Evolutionary conservation across 495 filamentous ascomycete genomes (phyloP), one percentile per base, ranked within the genome.

Genomic region (Bathelium albidoporum): DNA sequence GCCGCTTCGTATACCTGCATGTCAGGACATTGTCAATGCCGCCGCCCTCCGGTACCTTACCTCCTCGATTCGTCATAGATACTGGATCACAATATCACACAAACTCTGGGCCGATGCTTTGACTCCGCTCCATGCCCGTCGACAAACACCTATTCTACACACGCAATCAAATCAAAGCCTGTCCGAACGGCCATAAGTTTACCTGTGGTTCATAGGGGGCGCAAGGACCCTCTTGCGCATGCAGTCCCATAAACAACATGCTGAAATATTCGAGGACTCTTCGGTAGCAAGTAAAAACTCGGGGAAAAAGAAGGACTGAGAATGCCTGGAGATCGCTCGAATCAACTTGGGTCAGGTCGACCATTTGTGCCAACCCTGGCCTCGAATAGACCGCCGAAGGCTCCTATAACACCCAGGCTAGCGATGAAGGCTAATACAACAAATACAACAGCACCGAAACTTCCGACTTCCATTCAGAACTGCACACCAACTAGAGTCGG

Each of bases 331-430:
- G 49, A 55, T 29, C 49, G 49, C 2, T 29, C 49, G 2, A 3
- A 55, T 55, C 49, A 62, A 62, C 14, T 18, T 14, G 39, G 43
- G 16, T 12, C 14, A 36, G 62, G 60, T 44, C 69, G 73, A 52
- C 72, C 71, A 3, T 60, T 75, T 36, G 71, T 70, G 68, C 74
- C 74, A 32, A 68, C 73, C 1, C 67, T 75, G 31, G 73, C 74
- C 32, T 65, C 71, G 32, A 74, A 62, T 60, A 68, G 73, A 26
- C 69, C 65, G 32, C 67, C 69, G 16, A 71, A 72, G 44, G 61
- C 70, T 2, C 73, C 74, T 34, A 58, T 74, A n/a, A 71, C 74
- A 26, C 75, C 74, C 2, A 68, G 72, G 55, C 66, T 76, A 29
- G 72, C 74, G 14, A 62, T 66, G 32, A 65, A 66, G 10, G 62